phyloP scores from a whole-genome alignment of 768 basidiomycete genomes.

The Panaeolus cyanescens region DNA sequence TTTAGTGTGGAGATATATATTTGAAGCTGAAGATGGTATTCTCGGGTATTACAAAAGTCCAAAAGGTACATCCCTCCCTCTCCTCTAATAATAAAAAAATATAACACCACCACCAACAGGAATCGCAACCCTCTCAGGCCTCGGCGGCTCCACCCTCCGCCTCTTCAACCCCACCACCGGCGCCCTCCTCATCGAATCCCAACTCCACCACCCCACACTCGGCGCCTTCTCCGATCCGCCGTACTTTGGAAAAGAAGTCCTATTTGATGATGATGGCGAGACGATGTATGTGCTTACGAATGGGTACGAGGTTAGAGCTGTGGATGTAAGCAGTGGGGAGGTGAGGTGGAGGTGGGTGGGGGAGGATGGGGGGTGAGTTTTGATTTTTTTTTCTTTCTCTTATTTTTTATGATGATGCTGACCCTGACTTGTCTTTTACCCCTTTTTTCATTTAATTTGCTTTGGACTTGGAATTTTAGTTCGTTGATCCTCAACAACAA shows the following conservation, averaged over 20 bases:
- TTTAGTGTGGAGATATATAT: slow-evolving; percentile 80
- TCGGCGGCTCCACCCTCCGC: slow-evolving; percentile 68
- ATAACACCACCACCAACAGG: slow-evolving; percentile 37
- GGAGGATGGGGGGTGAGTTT: slow-evolving; percentile 62
- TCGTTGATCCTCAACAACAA: slow-evolving; percentile 66
- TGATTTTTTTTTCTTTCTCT: not conserved
- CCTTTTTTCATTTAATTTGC: slow-evolving; percentile 1
- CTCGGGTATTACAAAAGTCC: slow-evolving; percentile 59
- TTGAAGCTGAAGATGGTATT: slow-evolving; percentile 70
- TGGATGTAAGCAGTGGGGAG: slow-evolving; percentile 55
- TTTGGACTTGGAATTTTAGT: too few relatives aligned
- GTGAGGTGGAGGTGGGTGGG: slow-evolving; percentile 74
- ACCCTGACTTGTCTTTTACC: not conserved
- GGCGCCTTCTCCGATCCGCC: slow-evolving; percentile 53
- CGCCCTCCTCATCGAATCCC: slow-evolving; percentile 63
- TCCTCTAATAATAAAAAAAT: not conserved
- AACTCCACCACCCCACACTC: slow-evolving; percentile 47
- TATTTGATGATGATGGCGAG: slow-evolving; percentile 32
- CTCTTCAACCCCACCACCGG: slow-evolving; percentile 68
- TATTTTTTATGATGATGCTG: not conserved
- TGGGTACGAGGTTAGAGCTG: slow-evolving; percentile 54
- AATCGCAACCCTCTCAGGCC: slow-evolving; percentile 74
- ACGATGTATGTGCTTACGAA: slow-evolving; percentile 59
- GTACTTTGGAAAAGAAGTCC: slow-evolving; percentile 56
- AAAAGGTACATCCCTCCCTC: slow-evolving; percentile 50